These are phyloP conservation scores for Fremontodendron californicum DNA, from an alignment of 345 rosid genomes.

Conservation along the genomic window DNA sequence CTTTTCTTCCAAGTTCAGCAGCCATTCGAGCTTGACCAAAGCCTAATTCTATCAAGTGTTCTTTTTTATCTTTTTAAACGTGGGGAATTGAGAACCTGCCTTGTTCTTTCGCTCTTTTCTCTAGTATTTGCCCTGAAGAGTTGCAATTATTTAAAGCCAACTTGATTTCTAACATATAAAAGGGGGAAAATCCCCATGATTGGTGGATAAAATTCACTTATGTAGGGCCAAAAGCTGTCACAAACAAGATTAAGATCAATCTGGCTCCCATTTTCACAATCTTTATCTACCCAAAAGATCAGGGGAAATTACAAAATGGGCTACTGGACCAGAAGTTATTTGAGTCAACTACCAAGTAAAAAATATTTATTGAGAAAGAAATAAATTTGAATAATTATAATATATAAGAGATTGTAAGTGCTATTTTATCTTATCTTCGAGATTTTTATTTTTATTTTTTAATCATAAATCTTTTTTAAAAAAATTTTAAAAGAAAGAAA, in stretches of 20 bases:
- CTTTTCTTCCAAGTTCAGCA: neutral
- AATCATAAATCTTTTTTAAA: too few relatives aligned
- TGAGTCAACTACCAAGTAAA: too few relatives aligned
- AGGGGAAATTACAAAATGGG: too few relatives aligned
- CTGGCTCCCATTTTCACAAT: neutral
- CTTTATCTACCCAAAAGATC: too few relatives aligned
- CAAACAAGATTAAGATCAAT: neutral
- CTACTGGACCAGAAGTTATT: too few relatives aligned
- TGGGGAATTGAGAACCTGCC: neutral
- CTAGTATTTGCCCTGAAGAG: neutral
- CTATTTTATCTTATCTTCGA: too few relatives aligned
- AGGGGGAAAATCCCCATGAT: neutral
- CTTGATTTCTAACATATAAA: neutral
- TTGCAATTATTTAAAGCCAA: conserved; percentile 1
- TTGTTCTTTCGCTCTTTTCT: neutral
- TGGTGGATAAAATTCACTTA: conserved; percentile 1
- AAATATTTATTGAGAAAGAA: too few relatives aligned
- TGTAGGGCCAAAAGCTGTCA: neutral
- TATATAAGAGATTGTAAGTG: too few relatives aligned
- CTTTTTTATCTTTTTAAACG: neutral
- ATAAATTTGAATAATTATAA: too few relatives aligned
- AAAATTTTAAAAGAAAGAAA: too few relatives aligned
- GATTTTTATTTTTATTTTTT: too few relatives aligned
- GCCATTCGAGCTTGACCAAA: neutral
- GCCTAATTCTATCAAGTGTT: neutral